Evolutionary conservation across 345 rosid genomes (phyloP), one percentile per base, ranked within the genome.

Genomic region (Acer campestre): DNA sequence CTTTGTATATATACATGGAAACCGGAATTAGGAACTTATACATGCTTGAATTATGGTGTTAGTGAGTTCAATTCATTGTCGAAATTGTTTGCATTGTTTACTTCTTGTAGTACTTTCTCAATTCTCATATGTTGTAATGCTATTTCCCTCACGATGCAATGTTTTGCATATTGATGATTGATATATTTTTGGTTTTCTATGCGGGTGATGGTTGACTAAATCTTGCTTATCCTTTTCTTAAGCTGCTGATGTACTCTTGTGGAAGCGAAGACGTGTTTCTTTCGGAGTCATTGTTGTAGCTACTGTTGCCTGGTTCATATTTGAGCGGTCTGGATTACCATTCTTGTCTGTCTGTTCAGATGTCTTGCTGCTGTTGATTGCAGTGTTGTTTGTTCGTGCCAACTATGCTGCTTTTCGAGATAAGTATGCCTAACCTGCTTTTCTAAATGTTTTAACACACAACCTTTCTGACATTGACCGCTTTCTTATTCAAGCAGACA

Each of bases 341-440:
- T 89, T 91, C 90, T 84, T 96, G 78, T 88, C 97, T 31, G 75
- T 95, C 71, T 91, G 94, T 75, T 89, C 99, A 8, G 94, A 95
- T 80, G 88, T 93, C 75, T 84, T 93, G 85, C 87, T 95, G 69
- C 80, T 91, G 58, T 80, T 86, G 79, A 86, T 91, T 58, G 84
- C 91, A 4, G 10, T 86, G 67, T 72, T 90, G 75, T 95, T 89
- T 62, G 17, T 89, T 53, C 84, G 74, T 65, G 90, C 96, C 78
- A 93, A 88, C 64, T 78, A 77, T 86, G 91, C 91, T 82, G 88
- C 85, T 78, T 82, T 75, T 70, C 82, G 88, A 73, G 86, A 91
- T 79, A 89, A 80, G 98, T 95, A 83, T 64, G 70, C 59, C 23
- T 27, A 62, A 46, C 61, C 42, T 62, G 46, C 61, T 31, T n/a